phyloP scores from a whole-genome alignment of 768 basidiomycete genomes.

The Pulveroboletus ravenelii region DNA sequence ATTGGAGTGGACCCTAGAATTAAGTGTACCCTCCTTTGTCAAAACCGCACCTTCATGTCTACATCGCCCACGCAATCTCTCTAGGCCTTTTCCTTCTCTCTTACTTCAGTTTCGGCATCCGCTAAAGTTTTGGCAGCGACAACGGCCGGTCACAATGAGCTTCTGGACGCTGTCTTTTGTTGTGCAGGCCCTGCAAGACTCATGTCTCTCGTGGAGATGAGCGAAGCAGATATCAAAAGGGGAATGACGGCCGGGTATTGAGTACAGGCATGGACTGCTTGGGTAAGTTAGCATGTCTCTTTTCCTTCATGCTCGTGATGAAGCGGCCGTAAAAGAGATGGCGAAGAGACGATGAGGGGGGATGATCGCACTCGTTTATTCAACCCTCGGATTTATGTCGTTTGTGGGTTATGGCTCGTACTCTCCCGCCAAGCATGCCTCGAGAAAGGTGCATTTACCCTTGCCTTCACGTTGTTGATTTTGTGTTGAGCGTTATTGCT shows the following conservation, averaged over 20 bases:
- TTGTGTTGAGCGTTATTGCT: constrained; percentile 1
- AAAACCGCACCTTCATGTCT: too few species aligned
- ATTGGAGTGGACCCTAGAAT: too few species aligned
- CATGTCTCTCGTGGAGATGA: constrained; percentile 69
- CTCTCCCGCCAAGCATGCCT: constrained; percentile 79
- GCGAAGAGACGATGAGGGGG: constrained; percentile 51
- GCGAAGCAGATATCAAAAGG: constrained; percentile 49
- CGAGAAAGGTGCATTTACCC: constrained; percentile 47
- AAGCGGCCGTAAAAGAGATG: constrained; percentile 70
- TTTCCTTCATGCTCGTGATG: background rate
- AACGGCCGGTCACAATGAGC: constrained; percentile 47
- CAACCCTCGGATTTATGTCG: constrained; percentile 68
- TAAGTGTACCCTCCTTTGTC: too few species aligned
- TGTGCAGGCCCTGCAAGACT: constrained; percentile 76
- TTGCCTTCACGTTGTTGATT: constrained; percentile 3
- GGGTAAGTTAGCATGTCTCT: constrained; percentile 23
- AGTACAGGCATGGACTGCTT: constrained; percentile 48
- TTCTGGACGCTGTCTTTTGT: constrained; percentile 72
- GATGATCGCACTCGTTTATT: constrained; percentile 76
- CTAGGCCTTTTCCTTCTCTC: too few species aligned
- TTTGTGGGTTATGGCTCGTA: constrained; percentile 79
- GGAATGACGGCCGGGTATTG: constrained; percentile 33
- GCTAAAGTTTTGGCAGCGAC: constrained; percentile 58
- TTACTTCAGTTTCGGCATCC: too few species aligned
- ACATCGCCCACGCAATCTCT: too few species aligned